Evolutionary conservation across 371 early-diverging fungal species (phyloP).

Genomic region (Parasitella parasitica): DNA sequence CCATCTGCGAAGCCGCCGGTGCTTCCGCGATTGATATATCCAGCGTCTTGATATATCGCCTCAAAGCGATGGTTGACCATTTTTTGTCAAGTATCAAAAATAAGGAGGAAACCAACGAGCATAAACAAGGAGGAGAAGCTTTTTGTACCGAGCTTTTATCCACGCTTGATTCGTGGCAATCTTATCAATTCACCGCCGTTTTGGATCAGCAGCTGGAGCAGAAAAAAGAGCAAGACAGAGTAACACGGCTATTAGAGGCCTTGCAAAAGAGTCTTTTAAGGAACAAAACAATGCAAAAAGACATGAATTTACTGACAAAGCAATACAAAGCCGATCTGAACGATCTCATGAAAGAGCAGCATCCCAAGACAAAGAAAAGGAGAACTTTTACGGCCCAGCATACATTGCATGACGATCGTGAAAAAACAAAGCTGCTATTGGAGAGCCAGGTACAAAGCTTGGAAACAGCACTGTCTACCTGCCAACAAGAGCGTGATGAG

Average conservation of each 20-base stretch:
- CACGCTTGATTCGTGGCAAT: background rate
- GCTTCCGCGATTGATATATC: background rate
- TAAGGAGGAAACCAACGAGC: background rate
- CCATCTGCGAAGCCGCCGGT: background rate
- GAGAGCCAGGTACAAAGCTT: conserved; percentile 1
- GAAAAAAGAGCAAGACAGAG: conserved; percentile 2
- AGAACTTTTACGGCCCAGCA: background rate
- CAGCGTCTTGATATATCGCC: background rate
- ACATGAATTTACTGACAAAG: conserved; percentile 3
- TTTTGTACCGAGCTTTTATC: background rate
- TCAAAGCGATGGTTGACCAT: conserved; percentile 5
- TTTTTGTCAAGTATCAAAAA: background rate
- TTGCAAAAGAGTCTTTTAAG: conserved; percentile 5
- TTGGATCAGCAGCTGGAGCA: background rate
- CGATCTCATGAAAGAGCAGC: background rate
- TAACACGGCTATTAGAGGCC: conserved; percentile 9
- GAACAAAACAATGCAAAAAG: conserved; percentile 11
- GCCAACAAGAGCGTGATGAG: conserved; percentile 23
- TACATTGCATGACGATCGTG: background rate
- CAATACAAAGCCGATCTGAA: background rate
- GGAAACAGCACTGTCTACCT: background rate
- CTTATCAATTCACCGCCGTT: background rate
- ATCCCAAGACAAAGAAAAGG: background rate
- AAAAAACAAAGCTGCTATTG: background rate
- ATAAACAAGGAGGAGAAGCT: background rate